Percentiles rank a stretch among this genome's conserved stretches.
Conservation (phyloP, 2,329 filamentous ascomycete species). For the Calycina marina region DNA sequence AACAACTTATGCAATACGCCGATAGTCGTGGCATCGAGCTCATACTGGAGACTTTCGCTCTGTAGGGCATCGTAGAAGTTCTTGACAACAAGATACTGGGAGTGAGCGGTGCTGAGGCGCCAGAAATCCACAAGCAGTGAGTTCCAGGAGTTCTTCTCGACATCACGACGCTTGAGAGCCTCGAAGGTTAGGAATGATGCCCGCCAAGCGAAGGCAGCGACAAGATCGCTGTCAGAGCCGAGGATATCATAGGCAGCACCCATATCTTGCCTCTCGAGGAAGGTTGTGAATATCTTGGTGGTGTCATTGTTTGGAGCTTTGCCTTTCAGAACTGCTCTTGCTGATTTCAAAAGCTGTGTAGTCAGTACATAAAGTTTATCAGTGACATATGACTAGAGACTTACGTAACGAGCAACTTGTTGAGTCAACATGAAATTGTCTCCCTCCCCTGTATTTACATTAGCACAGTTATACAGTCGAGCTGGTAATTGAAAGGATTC, state of each 20-base stretch:
- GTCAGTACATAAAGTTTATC: conserved; percentile 2
- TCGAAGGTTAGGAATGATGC: conserved; percentile 63
- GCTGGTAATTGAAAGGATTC: no score
- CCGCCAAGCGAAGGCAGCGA: conserved; percentile 63
- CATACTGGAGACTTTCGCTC: conserved; percentile 32
- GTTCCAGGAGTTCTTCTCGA: conserved; percentile 66
- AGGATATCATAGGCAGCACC: conserved; percentile 64
- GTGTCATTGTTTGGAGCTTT: conserved; percentile 54
- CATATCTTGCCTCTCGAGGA: conserved; percentile 49
- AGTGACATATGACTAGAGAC: conserved; percentile 11
- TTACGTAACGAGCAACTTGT: conserved; percentile 58
- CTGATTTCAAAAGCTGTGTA: conserved; percentile 52
- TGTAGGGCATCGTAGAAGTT: conserved; percentile 62
- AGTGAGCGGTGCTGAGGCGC: conserved; percentile 59
- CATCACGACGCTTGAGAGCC: conserved; percentile 57
- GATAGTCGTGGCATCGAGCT: conserved; percentile 42
- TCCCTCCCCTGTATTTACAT: no score
- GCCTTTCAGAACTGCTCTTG: conserved; percentile 51
- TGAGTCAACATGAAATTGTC: conserved; percentile 73
- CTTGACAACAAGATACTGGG: conserved; percentile 65
- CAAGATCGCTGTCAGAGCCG: conserved; percentile 53
- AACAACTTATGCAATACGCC: conserved; percentile 50
- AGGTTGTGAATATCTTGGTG: conserved; percentile 48
- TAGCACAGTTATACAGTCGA: no score
- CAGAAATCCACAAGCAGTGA: conserved; percentile 65